Evolutionary conservation across 2,329 filamentous ascomycete species (phyloP).

Genomic region (Sarocladiaceae sp.): DNA sequence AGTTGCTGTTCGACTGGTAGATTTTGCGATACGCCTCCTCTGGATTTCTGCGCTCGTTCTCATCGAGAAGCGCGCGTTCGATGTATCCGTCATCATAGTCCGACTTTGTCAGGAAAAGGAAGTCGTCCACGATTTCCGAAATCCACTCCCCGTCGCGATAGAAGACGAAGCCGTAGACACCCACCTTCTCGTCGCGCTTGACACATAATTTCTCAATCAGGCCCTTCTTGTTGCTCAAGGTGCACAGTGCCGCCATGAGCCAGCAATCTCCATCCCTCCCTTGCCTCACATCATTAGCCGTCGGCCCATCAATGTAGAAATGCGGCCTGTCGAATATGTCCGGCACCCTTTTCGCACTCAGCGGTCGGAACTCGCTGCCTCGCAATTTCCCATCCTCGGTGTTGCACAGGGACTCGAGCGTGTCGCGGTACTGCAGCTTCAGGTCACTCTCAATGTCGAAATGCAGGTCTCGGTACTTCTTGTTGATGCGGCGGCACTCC

Average conservation of each 20-base stretch:
- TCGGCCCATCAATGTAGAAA: constrained; percentile 73
- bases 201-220: constrained; percentile 71
- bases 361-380: constrained; percentile 31
- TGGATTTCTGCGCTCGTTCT: constrained; percentile 59
- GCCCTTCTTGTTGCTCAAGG: constrained; percentile 65
- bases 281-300: constrained; percentile 72
- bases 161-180: constrained; percentile 83
- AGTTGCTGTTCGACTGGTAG: constrained; percentile 69
- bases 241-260: constrained; percentile 75
- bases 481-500: constrained; percentile 69
- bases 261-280: constrained; percentile 78
- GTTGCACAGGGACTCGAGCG: constrained; percentile 39
- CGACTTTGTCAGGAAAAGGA: constrained; percentile 48
- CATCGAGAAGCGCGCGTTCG: constrained; percentile 37
- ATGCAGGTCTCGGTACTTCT: constrained; percentile 80
- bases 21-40: constrained; percentile 65
- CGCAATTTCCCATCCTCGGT: constrained; percentile 15
- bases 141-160: constrained; percentile 72
- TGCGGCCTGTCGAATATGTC: constrained; percentile 72
- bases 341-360: constrained; percentile 59
- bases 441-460: constrained; percentile 79
- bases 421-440: constrained; percentile 49
- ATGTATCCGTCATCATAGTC: constrained; percentile 55
- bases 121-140: constrained; percentile 52
- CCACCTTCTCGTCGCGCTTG: constrained; percentile 62